Evolutionary conservation across 2,329 filamentous ascomycete genomes (phyloP).

Genomic region (Lachnellula occidentalis): DNA sequence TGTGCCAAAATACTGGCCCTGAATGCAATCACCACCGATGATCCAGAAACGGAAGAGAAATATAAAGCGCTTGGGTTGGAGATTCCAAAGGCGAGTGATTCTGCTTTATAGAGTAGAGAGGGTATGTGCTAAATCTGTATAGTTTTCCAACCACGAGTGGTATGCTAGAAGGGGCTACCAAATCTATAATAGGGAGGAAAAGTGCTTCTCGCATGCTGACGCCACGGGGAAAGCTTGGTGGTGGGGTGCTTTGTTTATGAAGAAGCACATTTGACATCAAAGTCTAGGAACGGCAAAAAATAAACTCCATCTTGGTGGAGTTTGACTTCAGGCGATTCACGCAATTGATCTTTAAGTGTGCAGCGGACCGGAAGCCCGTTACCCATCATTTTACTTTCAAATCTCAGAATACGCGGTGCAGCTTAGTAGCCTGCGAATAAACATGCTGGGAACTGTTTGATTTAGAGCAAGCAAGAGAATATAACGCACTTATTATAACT

Average conservation of each 20-base stretch:
- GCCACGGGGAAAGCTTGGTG: conserved; percentile 15
- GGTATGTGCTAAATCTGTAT: not conserved
- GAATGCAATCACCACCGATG: conserved; percentile 15
- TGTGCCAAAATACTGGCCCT: conserved; percentile 19
- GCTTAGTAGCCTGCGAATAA: too few relatives aligned
- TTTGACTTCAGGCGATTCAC: too few relatives aligned
- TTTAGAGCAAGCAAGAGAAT: too few relatives aligned
- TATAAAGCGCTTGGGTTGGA: conserved; percentile 10
- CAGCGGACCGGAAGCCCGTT: too few relatives aligned
- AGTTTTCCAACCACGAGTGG: conserved; percentile 25
- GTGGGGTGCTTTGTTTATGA: conserved; percentile 19
- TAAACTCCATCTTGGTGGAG: too few relatives aligned
- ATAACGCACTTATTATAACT: too few relatives aligned
- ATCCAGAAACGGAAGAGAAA: conserved; percentile 11
- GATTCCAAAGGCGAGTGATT: conserved; percentile 11
- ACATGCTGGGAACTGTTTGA: too few relatives aligned
- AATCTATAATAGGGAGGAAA: conserved; percentile 12
- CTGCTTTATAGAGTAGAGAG: not conserved
- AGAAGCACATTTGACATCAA: conserved; percentile 13
- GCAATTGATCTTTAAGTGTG: too few relatives aligned
- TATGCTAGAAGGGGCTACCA: conserved; percentile 26
- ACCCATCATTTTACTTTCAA: too few relatives aligned
- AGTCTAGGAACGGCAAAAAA: too few relatives aligned
- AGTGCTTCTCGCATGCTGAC: conserved; percentile 12
- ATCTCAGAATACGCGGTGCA: too few relatives aligned